Base-by-base conservation (phyloP, 208 protist genomes). In the Leishmania amazonensis region DNA sequence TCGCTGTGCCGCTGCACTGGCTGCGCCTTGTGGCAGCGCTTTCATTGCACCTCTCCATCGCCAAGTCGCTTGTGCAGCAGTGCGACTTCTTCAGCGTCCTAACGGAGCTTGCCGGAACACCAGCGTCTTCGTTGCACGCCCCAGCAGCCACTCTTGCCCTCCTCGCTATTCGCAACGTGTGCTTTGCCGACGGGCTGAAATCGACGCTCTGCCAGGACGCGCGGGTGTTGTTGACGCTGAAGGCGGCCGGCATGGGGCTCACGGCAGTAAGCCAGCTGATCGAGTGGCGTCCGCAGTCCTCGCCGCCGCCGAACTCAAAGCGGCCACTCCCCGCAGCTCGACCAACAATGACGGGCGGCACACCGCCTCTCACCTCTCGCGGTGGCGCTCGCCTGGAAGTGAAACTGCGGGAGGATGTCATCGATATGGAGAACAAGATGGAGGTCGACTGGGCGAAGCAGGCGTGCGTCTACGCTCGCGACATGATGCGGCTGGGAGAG, bases 81-180 rank as follows among this genome's bases (percentile, higher is more conserved):
- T 40, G 54, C 0, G 84, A 89, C 70, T 80, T 95, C 3, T 88
- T 97, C 80, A 92, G 86, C 17, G 88, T 94, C 1, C 53, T 97
- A n/a, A 53, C 94, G 54, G 94, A 95, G 71, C 38, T 87, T 24
- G 90, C 94, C 15, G 86, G 80, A 21, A 78, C 83, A 1, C 40
- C 76, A 80, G 40, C 62, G 19, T 79, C 79, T 5, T 81, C 62
- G 31, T 24, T 60, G 40, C 54, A 31, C 3, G 77, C 53, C 15
- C 45, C 35, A 35, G 68, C 75, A 13, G 86, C 89, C 42, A 93
- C 91, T 35, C 79, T 97, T 28, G 87, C 94, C 13, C 78, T 96
- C 51, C 84, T 97, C 19, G 81, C 79, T 1, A 67, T 97, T 35
- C 94, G 94, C 24, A 96, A 97, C 73, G 65, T 96, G 47, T 96